Evolutionary conservation across 768 basidiomycete genomes (phyloP).

Genomic region (Dioszegia crocea): DNA sequence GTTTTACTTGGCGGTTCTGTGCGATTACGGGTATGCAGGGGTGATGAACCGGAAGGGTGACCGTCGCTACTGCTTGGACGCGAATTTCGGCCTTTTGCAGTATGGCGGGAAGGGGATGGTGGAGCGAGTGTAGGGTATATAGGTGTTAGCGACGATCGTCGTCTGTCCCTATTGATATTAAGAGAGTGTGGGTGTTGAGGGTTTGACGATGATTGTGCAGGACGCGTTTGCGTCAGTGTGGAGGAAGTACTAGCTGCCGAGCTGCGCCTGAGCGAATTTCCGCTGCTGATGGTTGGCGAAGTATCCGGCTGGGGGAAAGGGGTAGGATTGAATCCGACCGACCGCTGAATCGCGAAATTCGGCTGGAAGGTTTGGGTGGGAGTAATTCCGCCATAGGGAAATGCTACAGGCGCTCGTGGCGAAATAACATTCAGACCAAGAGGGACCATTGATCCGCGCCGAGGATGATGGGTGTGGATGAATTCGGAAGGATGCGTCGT

Average conservation of each 20-base stretch:
- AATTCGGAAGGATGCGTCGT: conserved; percentile 43
- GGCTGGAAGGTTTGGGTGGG: conserved; percentile 15
- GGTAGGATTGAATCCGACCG: conserved; percentile 19
- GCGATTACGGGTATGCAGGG: conserved; percentile 8
- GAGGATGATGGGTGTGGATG: conserved; percentile 50
- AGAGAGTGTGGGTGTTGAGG: neutral
- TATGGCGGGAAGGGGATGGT: conserved; percentile 36
- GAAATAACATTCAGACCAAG: conserved; percentile 47
- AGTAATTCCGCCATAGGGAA: conserved; percentile 2
- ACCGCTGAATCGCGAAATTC: conserved; percentile 11
- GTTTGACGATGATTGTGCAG: conserved; percentile 12
- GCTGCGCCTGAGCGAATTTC: conserved; percentile 10
- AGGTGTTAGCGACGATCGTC: conserved; percentile 42
- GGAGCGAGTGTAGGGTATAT: conserved; percentile 28
- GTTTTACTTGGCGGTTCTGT: conserved; percentile 11
- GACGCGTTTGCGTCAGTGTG: conserved; percentile 35
- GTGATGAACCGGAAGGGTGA: neutral
- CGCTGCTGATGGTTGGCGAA: conserved; percentile 1
- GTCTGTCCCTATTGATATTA: conserved; percentile 9
- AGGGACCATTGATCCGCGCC: conserved; percentile 43
- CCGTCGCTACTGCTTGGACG: conserved; percentile 33
- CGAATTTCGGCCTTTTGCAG: conserved; percentile 19
- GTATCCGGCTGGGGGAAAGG: conserved; percentile 1
- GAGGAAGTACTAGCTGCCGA: conserved; percentile 30
- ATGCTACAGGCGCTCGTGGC: conserved; percentile 33